Evolutionary conservation across 176 grass and related monocot species (phyloP).

Genomic region (Metroxylon sagu): DNA sequence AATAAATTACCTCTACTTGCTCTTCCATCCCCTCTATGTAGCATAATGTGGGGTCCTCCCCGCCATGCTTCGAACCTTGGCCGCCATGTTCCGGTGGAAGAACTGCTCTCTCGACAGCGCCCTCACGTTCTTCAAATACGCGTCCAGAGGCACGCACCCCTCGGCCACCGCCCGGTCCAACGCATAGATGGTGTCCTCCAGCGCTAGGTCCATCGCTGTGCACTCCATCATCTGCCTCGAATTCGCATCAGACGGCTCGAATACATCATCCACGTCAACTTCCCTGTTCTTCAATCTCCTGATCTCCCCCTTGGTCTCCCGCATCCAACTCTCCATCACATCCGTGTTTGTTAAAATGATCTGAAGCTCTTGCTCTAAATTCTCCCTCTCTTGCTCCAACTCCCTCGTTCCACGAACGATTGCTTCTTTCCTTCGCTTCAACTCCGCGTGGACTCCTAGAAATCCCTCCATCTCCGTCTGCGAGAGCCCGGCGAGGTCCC

Average conservation of each 20-base stretch:
- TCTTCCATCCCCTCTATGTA: too few relatives aligned
- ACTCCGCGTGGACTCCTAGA: background rate
- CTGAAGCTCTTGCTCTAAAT: constrained; percentile 10
- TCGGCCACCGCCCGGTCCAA: constrained; percentile 22
- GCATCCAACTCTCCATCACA: constrained; percentile 7
- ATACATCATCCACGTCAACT: background rate
- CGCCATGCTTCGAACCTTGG: too few relatives aligned
- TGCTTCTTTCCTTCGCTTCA: constrained; percentile 4
- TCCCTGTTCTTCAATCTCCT: background rate
- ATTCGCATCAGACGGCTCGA: background rate
- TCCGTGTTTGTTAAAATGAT: constrained; percentile 1
- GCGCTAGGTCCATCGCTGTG: background rate
- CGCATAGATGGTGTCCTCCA: constrained; percentile 7
- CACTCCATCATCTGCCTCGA: constrained; percentile 2
- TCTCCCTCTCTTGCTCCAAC: constrained; percentile 12
- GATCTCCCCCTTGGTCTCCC: background rate
- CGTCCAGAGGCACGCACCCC: background rate
- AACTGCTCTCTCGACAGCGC: constrained; percentile 17
- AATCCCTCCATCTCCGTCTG: too few relatives aligned
- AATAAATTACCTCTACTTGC: too few relatives aligned
- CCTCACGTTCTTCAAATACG: constrained; percentile 21
- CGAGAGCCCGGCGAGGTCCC: too few relatives aligned
- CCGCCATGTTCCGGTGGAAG: constrained; percentile 4
- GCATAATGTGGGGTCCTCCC: too few relatives aligned
- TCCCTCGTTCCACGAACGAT: background rate